Conservation (phyloP, 805 yeast species). For the Cyberlindnera petersonii region DNA sequence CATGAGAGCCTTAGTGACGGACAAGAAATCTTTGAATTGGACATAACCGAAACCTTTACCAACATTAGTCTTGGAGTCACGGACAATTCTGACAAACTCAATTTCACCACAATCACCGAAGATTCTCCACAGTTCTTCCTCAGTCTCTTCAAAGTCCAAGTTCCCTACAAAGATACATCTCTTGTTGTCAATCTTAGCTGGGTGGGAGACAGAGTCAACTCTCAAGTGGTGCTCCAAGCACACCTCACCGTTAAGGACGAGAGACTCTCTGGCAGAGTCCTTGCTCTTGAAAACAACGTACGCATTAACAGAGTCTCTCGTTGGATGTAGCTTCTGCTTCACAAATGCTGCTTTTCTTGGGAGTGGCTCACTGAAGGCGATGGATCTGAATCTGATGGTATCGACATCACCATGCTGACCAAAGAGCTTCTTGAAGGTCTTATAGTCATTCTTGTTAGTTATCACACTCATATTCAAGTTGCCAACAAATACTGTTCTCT, state of each 20-base stretch:
- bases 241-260: conserved; percentile 58
- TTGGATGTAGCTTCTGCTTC: conserved; percentile 68
- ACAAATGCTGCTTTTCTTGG: conserved; percentile 93
- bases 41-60: conserved; percentile 98
- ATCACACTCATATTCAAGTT: conserved; percentile 68
- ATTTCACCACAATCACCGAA: conserved; percentile 67
- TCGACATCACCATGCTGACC: conserved; percentile 40
- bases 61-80: conserved; percentile 89
- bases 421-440: conserved; percentile 64
- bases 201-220: conserved; percentile 92
- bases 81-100: conserved; percentile 82
- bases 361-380: conserved; percentile 79
- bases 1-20: conserved; percentile 78
- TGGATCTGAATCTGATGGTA: conserved; percentile 86
- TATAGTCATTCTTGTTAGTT: conserved; percentile 56
- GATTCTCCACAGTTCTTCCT: conserved; percentile 83
- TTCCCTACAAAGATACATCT: conserved; percentile 90
- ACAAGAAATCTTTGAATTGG: conserved; percentile 71
- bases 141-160: conserved; percentile 86
- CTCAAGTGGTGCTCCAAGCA: conserved; percentile 75
- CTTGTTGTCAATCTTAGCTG: conserved; percentile 78
- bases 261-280: conserved; percentile 40
- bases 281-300: conserved; percentile 73
- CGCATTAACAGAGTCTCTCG: conserved; percentile 81
- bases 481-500: conserved; percentile 83